These are phyloP conservation scores for Hirsutella rhossiliensis DNA, from an alignment of 2,329 filamentous ascomycete species.

Conservation along the genomic window DNA sequence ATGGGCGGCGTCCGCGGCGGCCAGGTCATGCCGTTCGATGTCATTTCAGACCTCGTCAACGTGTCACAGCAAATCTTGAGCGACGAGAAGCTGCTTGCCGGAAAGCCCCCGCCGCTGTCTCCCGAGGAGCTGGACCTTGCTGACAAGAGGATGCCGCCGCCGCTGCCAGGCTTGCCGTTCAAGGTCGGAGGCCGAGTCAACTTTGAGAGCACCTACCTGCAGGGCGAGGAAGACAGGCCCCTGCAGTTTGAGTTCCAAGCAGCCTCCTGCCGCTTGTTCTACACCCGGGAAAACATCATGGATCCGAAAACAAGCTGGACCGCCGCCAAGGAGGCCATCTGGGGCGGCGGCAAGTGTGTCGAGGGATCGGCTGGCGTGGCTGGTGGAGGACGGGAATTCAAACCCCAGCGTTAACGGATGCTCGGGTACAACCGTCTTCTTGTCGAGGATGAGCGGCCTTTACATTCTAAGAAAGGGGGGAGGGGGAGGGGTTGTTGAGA, in stretches of 20 bases:
- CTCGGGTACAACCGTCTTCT: too few relatives aligned
- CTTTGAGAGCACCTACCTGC: slow-evolving; percentile 17
- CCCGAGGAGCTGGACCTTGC: neutral
- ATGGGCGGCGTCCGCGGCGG: slow-evolving; percentile 47
- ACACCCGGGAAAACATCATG: slow-evolving; percentile 34
- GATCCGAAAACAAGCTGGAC: slow-evolving; percentile 28
- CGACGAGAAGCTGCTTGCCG: too few relatives aligned
- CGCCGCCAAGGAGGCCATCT: slow-evolving; percentile 3
- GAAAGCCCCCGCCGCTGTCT: neutral
- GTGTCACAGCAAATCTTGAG: neutral
- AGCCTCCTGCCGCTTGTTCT: slow-evolving; percentile 45
- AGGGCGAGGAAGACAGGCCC: slow-evolving; percentile 21
- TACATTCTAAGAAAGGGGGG: too few relatives aligned
- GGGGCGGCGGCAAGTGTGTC: slow-evolving; percentile 3
- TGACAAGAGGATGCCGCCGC: neutral
- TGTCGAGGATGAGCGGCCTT: too few relatives aligned
- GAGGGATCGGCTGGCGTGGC: neutral
- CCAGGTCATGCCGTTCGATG: slow-evolving; percentile 19
- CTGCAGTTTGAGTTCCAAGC: slow-evolving; percentile 46
- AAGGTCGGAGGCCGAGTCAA: slow-evolving; percentile 1
- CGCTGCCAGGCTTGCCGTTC: neutral
- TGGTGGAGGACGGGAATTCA: too few relatives aligned
- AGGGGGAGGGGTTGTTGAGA: too few relatives aligned
- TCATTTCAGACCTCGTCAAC: slow-evolving; percentile 6
- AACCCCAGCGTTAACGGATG: too few relatives aligned